Conservation (phyloP, 164 flowering plant genomes). For the Akebia trifoliata region DNA sequence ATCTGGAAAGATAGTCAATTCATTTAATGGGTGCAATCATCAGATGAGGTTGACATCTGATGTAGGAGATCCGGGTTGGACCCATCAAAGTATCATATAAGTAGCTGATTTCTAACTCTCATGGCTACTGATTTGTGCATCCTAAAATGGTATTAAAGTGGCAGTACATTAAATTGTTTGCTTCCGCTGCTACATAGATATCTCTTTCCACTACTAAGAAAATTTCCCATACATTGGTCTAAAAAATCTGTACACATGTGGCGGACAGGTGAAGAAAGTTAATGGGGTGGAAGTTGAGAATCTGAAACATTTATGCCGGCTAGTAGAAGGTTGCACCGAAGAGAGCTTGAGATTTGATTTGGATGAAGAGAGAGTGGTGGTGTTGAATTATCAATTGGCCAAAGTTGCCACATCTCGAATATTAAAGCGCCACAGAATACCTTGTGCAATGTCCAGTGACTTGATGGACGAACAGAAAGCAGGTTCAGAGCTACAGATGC, state of each 20-base stretch:
- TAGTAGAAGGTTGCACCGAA: constrained; percentile 55
- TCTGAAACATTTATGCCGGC: constrained; percentile 62
- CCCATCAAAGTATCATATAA: too few species aligned
- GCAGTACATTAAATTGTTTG: too few species aligned
- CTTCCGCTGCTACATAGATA: too few species aligned
- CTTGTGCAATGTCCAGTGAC: constrained; percentile 69
- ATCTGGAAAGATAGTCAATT: too few species aligned
- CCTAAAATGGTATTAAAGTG: too few species aligned
- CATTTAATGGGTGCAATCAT: too few species aligned
- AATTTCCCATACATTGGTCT: not conserved
- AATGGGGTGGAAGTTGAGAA: constrained; percentile 69
- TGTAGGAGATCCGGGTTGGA: too few species aligned
- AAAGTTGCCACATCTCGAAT: constrained; percentile 72
- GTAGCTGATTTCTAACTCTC: too few species aligned
- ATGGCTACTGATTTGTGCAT: too few species aligned
- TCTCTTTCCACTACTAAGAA: too few species aligned
- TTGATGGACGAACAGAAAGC: constrained; percentile 31
- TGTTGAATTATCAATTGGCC: constrained; percentile 53
- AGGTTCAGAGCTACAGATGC: too few species aligned
- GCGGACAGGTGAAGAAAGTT: constrained; percentile 64
- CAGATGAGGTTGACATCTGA: too few species aligned
- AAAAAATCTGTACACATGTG: not conserved
- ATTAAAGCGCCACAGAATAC: constrained; percentile 79
- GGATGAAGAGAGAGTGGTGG: constrained; percentile 83
- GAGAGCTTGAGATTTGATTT: constrained; percentile 75